Percentiles rank a stretch among this genome's conserved stretches.
Evolutionary conservation across 495 filamentous ascomycete species (phyloP).

Genomic region (Podospora fimiseda): DNA sequence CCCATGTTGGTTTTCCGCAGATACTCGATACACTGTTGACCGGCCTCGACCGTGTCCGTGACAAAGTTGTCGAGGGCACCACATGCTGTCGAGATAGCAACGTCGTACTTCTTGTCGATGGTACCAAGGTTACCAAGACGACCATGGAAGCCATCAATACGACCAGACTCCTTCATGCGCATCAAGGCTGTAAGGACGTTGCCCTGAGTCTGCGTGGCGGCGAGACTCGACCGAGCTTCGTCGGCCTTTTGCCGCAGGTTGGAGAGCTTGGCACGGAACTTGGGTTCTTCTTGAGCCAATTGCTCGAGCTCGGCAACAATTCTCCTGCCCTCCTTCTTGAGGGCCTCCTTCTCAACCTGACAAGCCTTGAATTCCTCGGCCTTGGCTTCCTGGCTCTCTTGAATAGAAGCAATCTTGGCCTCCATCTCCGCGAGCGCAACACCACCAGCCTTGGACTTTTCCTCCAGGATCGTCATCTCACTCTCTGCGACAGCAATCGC

Average conservation of each 20-base stretch:
- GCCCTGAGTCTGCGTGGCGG: constrained; percentile 83
- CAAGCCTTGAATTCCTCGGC: constrained; percentile 67
- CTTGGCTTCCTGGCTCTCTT: constrained; percentile 64
- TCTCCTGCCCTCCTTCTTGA: constrained; percentile 69
- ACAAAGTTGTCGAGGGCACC: constrained; percentile 88
- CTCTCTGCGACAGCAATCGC: constrained; percentile 89
- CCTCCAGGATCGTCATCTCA: constrained; percentile 83
- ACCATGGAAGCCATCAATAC: constrained; percentile 94
- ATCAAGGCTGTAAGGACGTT: constrained; percentile 88
- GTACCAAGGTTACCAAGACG: constrained; percentile 92
- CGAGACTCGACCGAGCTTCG: constrained; percentile 83
- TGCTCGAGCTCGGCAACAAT: constrained; percentile 65
- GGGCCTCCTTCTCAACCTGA: constrained; percentile 58
- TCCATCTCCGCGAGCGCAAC: constrained; percentile 79
- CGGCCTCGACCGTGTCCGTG: constrained; percentile 88
- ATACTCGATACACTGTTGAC: constrained; percentile 96
- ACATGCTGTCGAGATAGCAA: constrained; percentile 95
- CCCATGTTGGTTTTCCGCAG: constrained; percentile 95
- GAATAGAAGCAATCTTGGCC: constrained; percentile 64
- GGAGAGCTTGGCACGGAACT: constrained; percentile 72
- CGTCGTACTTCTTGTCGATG: constrained; percentile 89
- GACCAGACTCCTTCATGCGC: constrained; percentile 90
- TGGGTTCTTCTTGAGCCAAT: constrained; percentile 68
- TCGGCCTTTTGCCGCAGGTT: constrained; percentile 88
- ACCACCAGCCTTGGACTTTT: constrained; percentile 79